Base-by-base conservation (phyloP, 208 protist species). In the Zelonia costaricensis region DNA sequence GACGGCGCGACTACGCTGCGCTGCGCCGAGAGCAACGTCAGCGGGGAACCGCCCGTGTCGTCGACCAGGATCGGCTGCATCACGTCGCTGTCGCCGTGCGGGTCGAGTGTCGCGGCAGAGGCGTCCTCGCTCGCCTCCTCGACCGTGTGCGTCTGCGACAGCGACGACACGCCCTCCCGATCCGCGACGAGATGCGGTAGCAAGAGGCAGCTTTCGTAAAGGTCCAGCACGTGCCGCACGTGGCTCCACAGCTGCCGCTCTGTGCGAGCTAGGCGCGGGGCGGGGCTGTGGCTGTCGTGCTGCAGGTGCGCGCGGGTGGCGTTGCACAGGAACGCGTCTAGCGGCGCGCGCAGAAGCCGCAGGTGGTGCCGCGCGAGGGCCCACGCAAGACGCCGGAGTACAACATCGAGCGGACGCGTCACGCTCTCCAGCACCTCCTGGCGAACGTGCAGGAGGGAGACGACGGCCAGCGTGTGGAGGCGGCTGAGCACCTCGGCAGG, bases 131-230 rank as follows among this genome's bases (percentile, higher is more conserved):
- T 60, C 36, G n/a, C 39, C 33, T 40, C 20, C 30, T 13, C 31
- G 28, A 18, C 42, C n/a, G 27, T 9, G 44, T 10, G 36, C 7
- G 39, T 35, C 25, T 3, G 18, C 31, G 30, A n/a, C 33, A 39
- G 49, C 22, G 38, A 9, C 36, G 20, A 30, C 18, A 54, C 22
- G 3, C 40, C 55, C 9, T 27, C 56, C 9, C 18, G 40, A 3
- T 48, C n/a, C 20, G 31, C 36, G 6, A 61, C 15, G 10, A 76
- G 55, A 31, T 73, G 71, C 18, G 71, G 71, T 25, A 78, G 59
- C 57, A 78, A 4, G 25, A 73, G 39, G 18, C 59, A 73, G 15
- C 39, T 35, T 4, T 68, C 53, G 43, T 55, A 78, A 16, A 63
- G 45, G 16, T 60, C 35, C 16, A 70, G 12, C 15, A 64, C 49